phyloP scores from a whole-genome alignment of 441 rosid genomes.

The Euphorbia schlechtendalii region DNA sequence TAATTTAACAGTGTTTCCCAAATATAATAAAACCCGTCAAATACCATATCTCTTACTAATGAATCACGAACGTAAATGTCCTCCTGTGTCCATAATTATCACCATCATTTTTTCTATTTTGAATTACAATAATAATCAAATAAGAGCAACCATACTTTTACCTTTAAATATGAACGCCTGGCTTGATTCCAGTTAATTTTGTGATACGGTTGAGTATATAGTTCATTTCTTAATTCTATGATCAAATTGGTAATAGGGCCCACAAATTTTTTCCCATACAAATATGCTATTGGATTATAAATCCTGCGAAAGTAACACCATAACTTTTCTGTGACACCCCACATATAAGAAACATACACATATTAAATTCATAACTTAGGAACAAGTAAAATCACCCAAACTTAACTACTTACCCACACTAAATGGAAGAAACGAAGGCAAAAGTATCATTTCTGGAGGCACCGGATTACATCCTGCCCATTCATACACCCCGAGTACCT shows the following conservation, averaged over 20 bases:
- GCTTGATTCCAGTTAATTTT: constrained; percentile 49
- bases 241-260: constrained; percentile 33
- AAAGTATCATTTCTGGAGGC: constrained; percentile 62
- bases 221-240: constrained; percentile 40
- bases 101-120: too few relatives aligned
- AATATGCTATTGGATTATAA: too few relatives aligned
- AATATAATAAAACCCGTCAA: constrained; percentile 37
- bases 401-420: constrained; percentile 32
- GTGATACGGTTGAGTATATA: constrained; percentile 37
- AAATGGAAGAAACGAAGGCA: constrained; percentile 44
- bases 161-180: neutral
- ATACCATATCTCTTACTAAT: constrained; percentile 37
- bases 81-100: constrained; percentile 41
- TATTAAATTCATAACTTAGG: too few relatives aligned
- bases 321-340: constrained; percentile 43
- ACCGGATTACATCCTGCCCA: constrained; percentile 74
- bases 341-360: too few relatives aligned
- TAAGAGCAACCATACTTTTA: too few relatives aligned
- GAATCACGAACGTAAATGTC: constrained; percentile 50
- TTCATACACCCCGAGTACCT: constrained; percentile 66
- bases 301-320: constrained; percentile 57
- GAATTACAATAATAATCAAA: too few relatives aligned
- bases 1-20: constrained; percentile 24
- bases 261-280: too few relatives aligned
- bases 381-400: too few relatives aligned